Evolutionary conservation across 768 basidiomycete genomes (phyloP), one percentile per base, ranked within the genome.

Genomic region (Tricholoma flavovirens): DNA sequence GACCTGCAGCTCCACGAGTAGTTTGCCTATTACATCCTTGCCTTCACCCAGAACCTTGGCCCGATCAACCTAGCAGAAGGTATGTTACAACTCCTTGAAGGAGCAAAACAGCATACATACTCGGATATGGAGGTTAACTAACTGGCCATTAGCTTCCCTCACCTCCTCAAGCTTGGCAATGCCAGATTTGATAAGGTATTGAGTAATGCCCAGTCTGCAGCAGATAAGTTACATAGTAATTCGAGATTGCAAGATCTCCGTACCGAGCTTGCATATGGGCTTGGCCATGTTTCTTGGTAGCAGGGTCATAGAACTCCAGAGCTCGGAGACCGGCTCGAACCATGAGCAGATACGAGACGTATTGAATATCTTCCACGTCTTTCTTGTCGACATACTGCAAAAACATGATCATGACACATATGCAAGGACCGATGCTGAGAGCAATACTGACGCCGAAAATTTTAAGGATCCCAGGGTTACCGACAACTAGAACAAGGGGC

Each of bases 231-330:
- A 22, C 15, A 40, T 4, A 24, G 26, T 11, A 15, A 21, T 29
- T 30, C 7, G 46, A 40, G n/a, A 48, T 14, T 46, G 35, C 6
- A 21, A 5, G 51, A 49, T 12, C 35, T 19, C 59, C 80, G 48
- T 68, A 89, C 88, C 90, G 83, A 45, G 90, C 90, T 70, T 93
- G 88, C 91, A 92, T 93, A 65, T 92, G 90, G 14, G 90, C 90
- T 66, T 93, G 90, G 15, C 91, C 89, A 63, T 93, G 92, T 68
- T 91, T 92, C 70, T 84, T 73, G 12, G 84, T 88, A 24, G 72
- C 74, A 22, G 91, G 91, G 63, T 95, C 89, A 62, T 88, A 95
- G 66, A 77, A 92, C 67, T 93, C 90, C 35, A 94, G 76, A 4
- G 83, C 90, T 33, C 86, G 79, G 33, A 93, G 68, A 58, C 88